Conservation (phyloP, 2,329 filamentous ascomycete species). For the Sordariomycetes sp. region DNA sequence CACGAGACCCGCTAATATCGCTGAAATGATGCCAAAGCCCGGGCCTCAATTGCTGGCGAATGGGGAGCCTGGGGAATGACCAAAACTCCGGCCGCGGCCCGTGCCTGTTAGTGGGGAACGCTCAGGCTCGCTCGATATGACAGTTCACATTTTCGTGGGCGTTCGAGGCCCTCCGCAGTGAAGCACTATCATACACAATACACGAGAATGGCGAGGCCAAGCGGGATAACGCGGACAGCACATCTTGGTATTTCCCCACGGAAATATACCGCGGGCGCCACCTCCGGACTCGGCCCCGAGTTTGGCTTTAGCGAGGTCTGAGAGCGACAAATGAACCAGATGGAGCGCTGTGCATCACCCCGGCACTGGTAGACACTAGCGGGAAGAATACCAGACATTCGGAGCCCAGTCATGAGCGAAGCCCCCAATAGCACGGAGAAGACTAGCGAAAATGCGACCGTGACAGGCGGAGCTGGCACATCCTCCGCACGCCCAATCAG, state of each 20-base stretch:
- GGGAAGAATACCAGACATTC: neutral
- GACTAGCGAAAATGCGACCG: neutral
- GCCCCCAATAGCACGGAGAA: neutral
- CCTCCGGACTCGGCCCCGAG: too few relatives aligned
- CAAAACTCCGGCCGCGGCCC: neutral
- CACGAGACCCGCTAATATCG: too few relatives aligned
- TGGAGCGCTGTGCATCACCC: too few relatives aligned
- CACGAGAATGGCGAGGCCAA: neutral
- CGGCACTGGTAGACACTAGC: neutral
- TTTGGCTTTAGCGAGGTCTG: too few relatives aligned
- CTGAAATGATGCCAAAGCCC: too few relatives aligned
- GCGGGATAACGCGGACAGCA: neutral
- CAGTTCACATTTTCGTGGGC: neutral
- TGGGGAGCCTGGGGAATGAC: neutral
- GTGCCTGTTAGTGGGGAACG: neutral
- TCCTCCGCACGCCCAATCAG: neutral
- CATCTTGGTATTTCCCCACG: neutral
- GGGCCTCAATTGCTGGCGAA: neutral
- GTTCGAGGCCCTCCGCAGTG: neutral
- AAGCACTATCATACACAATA: neutral
- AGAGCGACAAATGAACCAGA: too few relatives aligned
- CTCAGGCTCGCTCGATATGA: neutral
- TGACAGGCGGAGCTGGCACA: neutral
- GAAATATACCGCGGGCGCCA: too few relatives aligned
- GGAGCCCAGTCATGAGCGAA: neutral